Base-by-base conservation (phyloP, 2,329 filamentous ascomycete genomes). In the Sporothrix mexicana region DNA sequence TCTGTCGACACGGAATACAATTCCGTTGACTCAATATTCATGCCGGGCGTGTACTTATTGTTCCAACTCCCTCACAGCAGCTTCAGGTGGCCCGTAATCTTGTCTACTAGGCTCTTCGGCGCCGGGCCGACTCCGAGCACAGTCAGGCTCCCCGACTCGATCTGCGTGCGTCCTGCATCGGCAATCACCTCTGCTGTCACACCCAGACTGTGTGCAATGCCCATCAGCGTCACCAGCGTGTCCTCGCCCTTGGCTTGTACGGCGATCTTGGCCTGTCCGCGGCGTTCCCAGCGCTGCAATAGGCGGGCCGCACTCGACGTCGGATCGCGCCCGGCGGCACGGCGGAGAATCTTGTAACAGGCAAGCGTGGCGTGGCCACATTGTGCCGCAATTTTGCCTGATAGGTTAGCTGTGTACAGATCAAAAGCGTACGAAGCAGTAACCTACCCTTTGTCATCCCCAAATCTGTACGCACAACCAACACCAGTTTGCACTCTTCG, bases 111-210 rank as follows among this genome's bases (percentile, higher is more conserved):
- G 78, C 93, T 95, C 85, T 92, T 95, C 0, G 95, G 95, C 36
- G 92, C 95, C 2, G 91, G 91, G 0, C 91, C 91, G 70, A 95
- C 90, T 0, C 96, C 96, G 69, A 99, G 84, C 57, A 99, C 96
- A 0, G 96, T 99, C 81, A 93, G 88, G 81, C 94, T 98, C 20
- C 96, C 95, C 59, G 92, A 91, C 70, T 94, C 95, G 81, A 99
- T 98, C 88, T 99, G 96, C 62, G 96, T 99, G 74, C 96, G 89
- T 15, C 96, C 96, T n/a, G 96, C 96, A 83, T 99, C 96, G 78
- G 93, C 91, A 76, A 99, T 95, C 70, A 97, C 90, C 81, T 95
- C 92, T 70, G 95, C 94, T 74, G 94, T 95, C 73, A 99, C 82
- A 1, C 96, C 95, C 73, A 98, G 81, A 80, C 91, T 93, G 75